These are phyloP conservation scores for Phytophthora ramorum DNA, from an alignment of 352 stramenopile genomes.

Conservation along the genomic window DNA sequence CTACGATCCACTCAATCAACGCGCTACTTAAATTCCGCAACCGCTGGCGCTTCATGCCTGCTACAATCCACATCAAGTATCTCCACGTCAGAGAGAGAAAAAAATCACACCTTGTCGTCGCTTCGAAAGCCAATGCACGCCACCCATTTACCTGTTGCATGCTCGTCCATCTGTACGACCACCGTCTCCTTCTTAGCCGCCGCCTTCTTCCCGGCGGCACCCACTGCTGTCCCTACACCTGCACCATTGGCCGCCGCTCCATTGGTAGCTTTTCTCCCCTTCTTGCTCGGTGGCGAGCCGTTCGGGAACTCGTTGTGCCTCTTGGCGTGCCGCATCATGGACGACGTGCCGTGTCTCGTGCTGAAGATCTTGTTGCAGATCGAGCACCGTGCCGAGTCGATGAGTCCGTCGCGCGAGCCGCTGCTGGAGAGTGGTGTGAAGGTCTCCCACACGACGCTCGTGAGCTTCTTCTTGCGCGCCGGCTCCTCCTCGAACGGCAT, in stretches of 20 bases:
- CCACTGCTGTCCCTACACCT: conserved; percentile 1
- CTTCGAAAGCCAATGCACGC: background rate
- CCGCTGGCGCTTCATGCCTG: conserved; percentile 73
- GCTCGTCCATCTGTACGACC: conserved; percentile 59
- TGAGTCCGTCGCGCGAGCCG: conserved; percentile 66
- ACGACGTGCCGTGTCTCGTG: conserved; percentile 81
- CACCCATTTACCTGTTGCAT: conserved; percentile 55
- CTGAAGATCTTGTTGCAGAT: conserved; percentile 83
- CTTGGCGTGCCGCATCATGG: conserved; percentile 87
- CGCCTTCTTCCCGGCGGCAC: conserved; percentile 50
- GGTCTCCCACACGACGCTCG: conserved; percentile 84
- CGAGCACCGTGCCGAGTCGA: conserved; percentile 80
- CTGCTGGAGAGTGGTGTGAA: conserved; percentile 78
- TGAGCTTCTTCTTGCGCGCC: conserved; percentile 84
- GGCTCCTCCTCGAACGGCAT: conserved; percentile 72
- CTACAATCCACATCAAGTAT: conserved; percentile 1
- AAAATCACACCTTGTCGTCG: background rate
- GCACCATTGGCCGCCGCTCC: conserved; percentile 28
- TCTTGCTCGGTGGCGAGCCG: conserved; percentile 52
- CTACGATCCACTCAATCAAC: conserved; percentile 78
- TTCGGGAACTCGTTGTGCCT: conserved; percentile 76
- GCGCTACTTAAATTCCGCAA: conserved; percentile 66
- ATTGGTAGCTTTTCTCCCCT: conserved; percentile 57
- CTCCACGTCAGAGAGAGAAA: conserved; percentile 3
- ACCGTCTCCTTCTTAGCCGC: conserved; percentile 54